Evolutionary conservation across 257 asterid genomes (phyloP), one percentile per base, ranked within the genome.

Genomic region (Nicotiana obtusifolia): DNA sequence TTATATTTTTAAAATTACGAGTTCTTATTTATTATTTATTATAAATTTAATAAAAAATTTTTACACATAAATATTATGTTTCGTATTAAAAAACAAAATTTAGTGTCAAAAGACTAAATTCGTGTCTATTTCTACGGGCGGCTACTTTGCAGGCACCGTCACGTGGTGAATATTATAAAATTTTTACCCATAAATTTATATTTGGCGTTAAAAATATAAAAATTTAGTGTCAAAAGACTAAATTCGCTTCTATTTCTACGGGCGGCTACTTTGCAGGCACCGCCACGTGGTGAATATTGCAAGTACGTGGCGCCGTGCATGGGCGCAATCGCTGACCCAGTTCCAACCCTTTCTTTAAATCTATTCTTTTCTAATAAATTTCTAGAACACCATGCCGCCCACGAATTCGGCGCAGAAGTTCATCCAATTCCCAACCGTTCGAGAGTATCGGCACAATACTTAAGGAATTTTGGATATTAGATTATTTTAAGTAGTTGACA

Each of bases 231-330:
- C 44, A 33, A n/a, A n/a, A n/a, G n/a, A n/a, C n/a, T n/a, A n/a
- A n/a, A n/a, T n/a, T n/a, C n/a, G n/a, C n/a, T n/a, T n/a, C n/a
- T n/a, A n/a, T n/a, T n/a, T n/a, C n/a, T n/a, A n/a, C n/a, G 47
- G 60, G 37, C 78, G 4, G 4, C 8, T 44, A 2, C 14, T 24
- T 52, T n/a, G 77, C 22, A 67, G 77, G 54, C 19, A 19, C 10
- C 10, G 8, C 60, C 35, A 71, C 37, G 78, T 71, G 78, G 37
- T 44, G 78, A 41, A 44, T 22, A 13, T 14, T 22, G 35, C 4
- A 2, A 20, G 47, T 20, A 71, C 60, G 78, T 71, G 78, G 60
- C 60, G 60, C 14, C 60, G 19, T 71, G 78, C 78, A 71, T 71
- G 60, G 35, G 7, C 35, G 7, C 20, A 14, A 44, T 44, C 13